Base-by-base conservation (phyloP, 352 stramenopile genomes). In the Synura sp. region DNA sequence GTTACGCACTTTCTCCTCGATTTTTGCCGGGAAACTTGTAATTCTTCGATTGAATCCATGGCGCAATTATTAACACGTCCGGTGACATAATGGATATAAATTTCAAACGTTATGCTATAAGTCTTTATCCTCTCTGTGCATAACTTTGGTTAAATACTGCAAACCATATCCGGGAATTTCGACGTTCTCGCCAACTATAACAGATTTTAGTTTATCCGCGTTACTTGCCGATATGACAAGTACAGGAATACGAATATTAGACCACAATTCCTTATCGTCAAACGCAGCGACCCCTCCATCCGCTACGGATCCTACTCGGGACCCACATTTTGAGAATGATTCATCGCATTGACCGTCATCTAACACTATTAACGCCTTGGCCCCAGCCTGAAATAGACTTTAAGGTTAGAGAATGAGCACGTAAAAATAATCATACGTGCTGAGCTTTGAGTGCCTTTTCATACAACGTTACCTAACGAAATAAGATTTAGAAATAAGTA, bases 321-420 rank as follows among this genome's bases (percentile, higher is more conserved):
- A 32, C 2, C 33, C 25, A 59, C 67, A 76, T 5, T 25, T 36
- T n/a, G 1, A 19, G 22, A 76, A 76, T 27, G 1, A 1, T 19
- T 76, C 67, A 33, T 76, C 19, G 59, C 67, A 76, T 5, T n/a
- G 5, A 27, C 67, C 67, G 59, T 76, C 35, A 57, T 76, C 67
- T 32, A 12, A 34, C 3, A 76, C 59, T 15, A 76, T 59, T 19
- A 76, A 15, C 1, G 3, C 67, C 9, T 35, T 35, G 22, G 67
- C 67, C 29, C 25, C 35, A 25, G 35, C 25, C 33, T 42, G 4
- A n/a, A n/a, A n/a, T n/a, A n/a, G n/a, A n/a, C n/a, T n/a, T n/a
- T n/a, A n/a, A n/a, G n/a, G n/a, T n/a, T n/a, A n/a, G n/a, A n/a
- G n/a, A n/a, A n/a, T n/a, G n/a, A n/a, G n/a, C n/a, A n/a, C n/a